Evolutionary conservation across 1,284 basidiomycete genomes (phyloP).

Genomic region (Psilocybe mexicana): DNA sequence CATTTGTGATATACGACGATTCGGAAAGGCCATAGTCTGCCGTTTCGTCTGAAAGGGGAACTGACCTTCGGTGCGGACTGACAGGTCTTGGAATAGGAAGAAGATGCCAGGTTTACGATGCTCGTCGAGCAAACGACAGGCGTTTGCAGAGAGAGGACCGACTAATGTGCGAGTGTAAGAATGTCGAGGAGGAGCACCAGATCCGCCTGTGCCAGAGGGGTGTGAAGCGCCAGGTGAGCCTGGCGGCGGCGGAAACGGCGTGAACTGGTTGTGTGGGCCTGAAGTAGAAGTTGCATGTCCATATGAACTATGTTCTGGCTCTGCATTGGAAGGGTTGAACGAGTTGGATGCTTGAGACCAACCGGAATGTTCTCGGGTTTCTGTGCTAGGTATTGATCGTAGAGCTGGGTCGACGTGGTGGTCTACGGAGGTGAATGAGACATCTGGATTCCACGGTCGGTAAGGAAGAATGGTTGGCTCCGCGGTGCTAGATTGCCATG

Average conservation of each 20-base stretch:
- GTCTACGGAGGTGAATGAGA: constrained; percentile 31
- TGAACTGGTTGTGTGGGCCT: constrained; percentile 16
- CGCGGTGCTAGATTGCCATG: constrained; percentile 28
- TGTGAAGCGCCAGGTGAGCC: constrained; percentile 19
- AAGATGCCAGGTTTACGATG: constrained; percentile 77
- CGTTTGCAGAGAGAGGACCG: constrained; percentile 83
- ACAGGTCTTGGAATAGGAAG: constrained; percentile 63
- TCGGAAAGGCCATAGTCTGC: not conserved
- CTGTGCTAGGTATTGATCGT: constrained; percentile 27
- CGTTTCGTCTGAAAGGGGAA: not conserved
- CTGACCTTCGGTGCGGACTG: constrained; percentile 73
- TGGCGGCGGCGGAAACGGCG: constrained; percentile 20
- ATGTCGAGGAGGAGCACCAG: constrained; percentile 51
- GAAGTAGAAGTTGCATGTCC: constrained; percentile 24
- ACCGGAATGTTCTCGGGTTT: constrained; percentile 29
- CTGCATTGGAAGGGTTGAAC: constrained; percentile 20
- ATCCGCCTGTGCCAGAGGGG: constrained; percentile 11
- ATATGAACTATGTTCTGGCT: constrained; percentile 21
- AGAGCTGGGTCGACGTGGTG: constrained; percentile 36
- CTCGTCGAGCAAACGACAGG: constrained; percentile 80
- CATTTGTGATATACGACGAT: constrained; percentile 14
- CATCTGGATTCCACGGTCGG: constrained; percentile 35
- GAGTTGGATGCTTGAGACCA: constrained; percentile 29
- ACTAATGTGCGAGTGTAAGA: constrained; percentile 86
- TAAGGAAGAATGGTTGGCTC: constrained; percentile 33